phyloP scores from a whole-genome alignment of 2,329 filamentous ascomycete species.

The Teratosphaeria pseudoeucalypti region DNA sequence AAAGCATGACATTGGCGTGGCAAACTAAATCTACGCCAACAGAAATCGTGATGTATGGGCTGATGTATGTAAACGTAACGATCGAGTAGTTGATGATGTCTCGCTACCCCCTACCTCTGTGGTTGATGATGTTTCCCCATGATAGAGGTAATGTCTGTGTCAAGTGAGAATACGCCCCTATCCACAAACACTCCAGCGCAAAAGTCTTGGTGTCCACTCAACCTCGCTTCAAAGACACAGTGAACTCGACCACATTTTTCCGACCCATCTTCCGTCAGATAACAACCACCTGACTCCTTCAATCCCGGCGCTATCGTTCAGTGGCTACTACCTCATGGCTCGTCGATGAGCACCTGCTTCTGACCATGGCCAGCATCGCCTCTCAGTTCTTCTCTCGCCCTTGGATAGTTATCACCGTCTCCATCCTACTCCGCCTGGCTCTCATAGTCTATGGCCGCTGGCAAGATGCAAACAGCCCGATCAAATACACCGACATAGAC shows the following conservation, averaged over 20 bases:
- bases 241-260: not conserved
- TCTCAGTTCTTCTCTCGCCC: conserved; percentile 1
- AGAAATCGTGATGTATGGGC: not conserved
- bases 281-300: not conserved
- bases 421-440: conserved; percentile 54
- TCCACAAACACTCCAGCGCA: not conserved
- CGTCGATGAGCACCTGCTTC: not conserved
- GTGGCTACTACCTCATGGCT: not conserved
- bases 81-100: not conserved
- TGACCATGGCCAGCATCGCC: not conserved
- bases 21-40: conserved; percentile 5
- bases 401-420: conserved; percentile 30
- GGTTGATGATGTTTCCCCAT: too few species aligned
- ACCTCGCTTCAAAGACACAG: not conserved
- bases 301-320: not conserved
- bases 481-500: conserved; percentile 99
- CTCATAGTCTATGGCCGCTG: conserved; percentile 83
- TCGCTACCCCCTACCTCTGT: too few species aligned
- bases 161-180: too few species aligned
- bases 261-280: not conserved
- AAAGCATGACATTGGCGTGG: conserved; percentile 14
- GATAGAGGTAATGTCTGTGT: too few species aligned
- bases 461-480: conserved; percentile 80
- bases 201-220: not conserved
- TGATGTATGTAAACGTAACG: not conserved